Percentiles rank a stretch among this genome's conserved stretches.
These are phyloP conservation scores for Plectosphaerella plurivora DNA, from an alignment of 2,329 filamentous ascomycete species.

Conservation along the genomic window DNA sequence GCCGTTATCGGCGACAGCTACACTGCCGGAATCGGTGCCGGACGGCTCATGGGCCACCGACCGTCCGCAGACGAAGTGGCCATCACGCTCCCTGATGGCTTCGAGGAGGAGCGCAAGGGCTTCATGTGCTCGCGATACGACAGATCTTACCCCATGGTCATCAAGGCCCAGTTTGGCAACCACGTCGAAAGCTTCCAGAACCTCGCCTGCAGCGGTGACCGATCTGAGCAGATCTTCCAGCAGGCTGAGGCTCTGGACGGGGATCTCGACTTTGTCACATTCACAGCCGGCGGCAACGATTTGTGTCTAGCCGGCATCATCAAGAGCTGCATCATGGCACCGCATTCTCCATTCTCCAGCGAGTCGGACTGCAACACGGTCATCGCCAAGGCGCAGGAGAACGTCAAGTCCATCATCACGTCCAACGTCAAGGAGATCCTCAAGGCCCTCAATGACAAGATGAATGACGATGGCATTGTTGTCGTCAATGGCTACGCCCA, in stretches of 20 bases:
- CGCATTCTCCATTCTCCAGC: constrained; percentile 3
- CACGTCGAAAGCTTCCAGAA: constrained; percentile 21
- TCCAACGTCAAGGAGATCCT: constrained; percentile 21
- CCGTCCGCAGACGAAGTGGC: not conserved
- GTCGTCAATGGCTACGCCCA: constrained; percentile 23
- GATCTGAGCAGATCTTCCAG: constrained; percentile 18
- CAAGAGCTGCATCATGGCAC: constrained; percentile 15
- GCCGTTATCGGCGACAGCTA: constrained; percentile 32
- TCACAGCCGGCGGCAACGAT: constrained; percentile 33
- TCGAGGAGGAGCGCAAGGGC: constrained; percentile 4
- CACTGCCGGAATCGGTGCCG: constrained; percentile 27
- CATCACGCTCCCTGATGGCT: not conserved
- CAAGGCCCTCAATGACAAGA: constrained; percentile 19
- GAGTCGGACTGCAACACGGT: constrained; percentile 13
- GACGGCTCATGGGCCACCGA: not conserved
- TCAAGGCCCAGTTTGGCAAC: constrained; percentile 17
- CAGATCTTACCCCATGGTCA: constrained; percentile 18
- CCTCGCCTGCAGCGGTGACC: constrained; percentile 20
- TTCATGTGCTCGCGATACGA: constrained; percentile 24
- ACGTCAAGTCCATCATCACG: constrained; percentile 20
- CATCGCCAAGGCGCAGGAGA: constrained; percentile 18
- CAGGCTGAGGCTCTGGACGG: constrained; percentile 18
- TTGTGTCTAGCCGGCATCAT: constrained; percentile 22
- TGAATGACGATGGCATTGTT: constrained; percentile 21
- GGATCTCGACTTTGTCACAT: constrained; percentile 25